Percentiles rank a stretch among this genome's conserved stretches.
These are phyloP conservation scores for Malassezia brasiliensis DNA, from an alignment of 1,284 basidiomycete genomes.

Conservation along the genomic window DNA sequence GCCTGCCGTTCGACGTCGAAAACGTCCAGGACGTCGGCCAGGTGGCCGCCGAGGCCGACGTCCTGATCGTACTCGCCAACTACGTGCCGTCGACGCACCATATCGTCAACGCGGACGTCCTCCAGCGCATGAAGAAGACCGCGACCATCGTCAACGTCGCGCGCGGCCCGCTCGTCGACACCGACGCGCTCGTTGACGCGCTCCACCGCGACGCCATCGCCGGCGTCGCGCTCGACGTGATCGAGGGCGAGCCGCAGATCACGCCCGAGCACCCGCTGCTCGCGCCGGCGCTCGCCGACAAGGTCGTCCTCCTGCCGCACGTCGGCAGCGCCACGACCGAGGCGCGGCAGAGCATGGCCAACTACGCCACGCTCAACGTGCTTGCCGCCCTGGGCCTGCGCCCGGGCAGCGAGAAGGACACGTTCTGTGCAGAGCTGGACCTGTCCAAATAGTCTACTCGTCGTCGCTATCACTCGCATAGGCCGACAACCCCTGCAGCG, in stretches of 20 bases:
- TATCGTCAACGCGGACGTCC: slow-evolving; percentile 62
- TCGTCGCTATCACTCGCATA: slow-evolving; percentile 41
- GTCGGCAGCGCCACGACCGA: slow-evolving; percentile 80
- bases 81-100: slow-evolving; percentile 65
- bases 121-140: slow-evolving; percentile 68
- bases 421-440: slow-evolving; percentile 25
- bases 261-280: slow-evolving; percentile 66
- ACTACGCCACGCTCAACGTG: slow-evolving; percentile 27
- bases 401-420: slow-evolving; percentile 19
- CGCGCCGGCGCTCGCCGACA: slow-evolving; percentile 42
- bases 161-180: slow-evolving; percentile 64
- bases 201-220: slow-evolving; percentile 68
- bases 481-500: slow-evolving; percentile 30
- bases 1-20: slow-evolving; percentile 18
- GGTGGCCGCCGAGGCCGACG: slow-evolving; percentile 23
- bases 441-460: not conserved
- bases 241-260: slow-evolving; percentile 75
- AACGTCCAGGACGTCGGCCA: slow-evolving; percentile 25
- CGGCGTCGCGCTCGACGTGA: slow-evolving; percentile 85
- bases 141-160: slow-evolving; percentile 36
- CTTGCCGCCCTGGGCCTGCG: slow-evolving; percentile 28
- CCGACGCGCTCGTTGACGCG: slow-evolving; percentile 69
- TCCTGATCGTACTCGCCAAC: slow-evolving; percentile 60
- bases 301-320: slow-evolving; percentile 74
- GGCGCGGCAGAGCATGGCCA: slow-evolving; percentile 70